A percentile compares a stretch with the other conserved stretches of the same genome.
Evolutionary conservation across 345 rosid species (phyloP).

Genomic region (Aurinia saxatilis): DNA sequence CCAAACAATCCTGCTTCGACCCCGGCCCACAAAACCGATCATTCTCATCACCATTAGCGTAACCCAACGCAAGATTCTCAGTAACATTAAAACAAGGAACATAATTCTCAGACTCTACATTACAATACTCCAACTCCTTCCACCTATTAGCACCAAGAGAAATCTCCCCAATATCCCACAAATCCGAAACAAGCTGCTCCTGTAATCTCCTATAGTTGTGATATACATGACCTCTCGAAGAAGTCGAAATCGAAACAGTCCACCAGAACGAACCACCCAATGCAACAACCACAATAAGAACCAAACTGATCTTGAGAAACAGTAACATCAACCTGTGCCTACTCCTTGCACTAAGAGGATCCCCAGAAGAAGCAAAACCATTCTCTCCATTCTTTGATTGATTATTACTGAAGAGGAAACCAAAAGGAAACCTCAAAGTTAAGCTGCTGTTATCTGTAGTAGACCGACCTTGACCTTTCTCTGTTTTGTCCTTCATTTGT

Average conservation of each 20-base stretch:
- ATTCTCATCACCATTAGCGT: constrained; percentile 41
- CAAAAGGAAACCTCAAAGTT: constrained; percentile 52
- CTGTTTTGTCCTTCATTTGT: constrained; percentile 71
- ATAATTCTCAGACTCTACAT: constrained; percentile 53
- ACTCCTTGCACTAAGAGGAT: constrained; percentile 50
- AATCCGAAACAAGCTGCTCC: constrained; percentile 81
- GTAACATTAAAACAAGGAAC: constrained; percentile 87
- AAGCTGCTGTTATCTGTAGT: constrained; percentile 37
- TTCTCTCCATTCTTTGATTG: constrained; percentile 65
- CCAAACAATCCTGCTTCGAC: constrained; percentile 54
- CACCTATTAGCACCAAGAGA: constrained; percentile 64
- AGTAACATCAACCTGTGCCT: constrained; percentile 52
- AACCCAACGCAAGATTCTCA: constrained; percentile 50
- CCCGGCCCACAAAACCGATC: constrained; percentile 62
- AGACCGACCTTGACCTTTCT: constrained; percentile 57
- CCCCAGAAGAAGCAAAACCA: constrained; percentile 40
- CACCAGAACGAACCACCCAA: constrained; percentile 89
- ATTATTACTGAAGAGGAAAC: constrained; percentile 37
- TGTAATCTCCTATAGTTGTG: constrained; percentile 80
- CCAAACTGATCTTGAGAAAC: constrained; percentile 64
- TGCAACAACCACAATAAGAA: constrained; percentile 56
- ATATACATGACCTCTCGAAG: constrained; percentile 62
- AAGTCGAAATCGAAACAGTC: constrained; percentile 69
- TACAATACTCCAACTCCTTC: constrained; percentile 76
- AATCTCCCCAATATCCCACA: constrained; percentile 88